These are phyloP conservation scores for Bimuria novae-zelandiae DNA, from an alignment of 2,329 filamentous ascomycete species.

Conservation along the genomic window DNA sequence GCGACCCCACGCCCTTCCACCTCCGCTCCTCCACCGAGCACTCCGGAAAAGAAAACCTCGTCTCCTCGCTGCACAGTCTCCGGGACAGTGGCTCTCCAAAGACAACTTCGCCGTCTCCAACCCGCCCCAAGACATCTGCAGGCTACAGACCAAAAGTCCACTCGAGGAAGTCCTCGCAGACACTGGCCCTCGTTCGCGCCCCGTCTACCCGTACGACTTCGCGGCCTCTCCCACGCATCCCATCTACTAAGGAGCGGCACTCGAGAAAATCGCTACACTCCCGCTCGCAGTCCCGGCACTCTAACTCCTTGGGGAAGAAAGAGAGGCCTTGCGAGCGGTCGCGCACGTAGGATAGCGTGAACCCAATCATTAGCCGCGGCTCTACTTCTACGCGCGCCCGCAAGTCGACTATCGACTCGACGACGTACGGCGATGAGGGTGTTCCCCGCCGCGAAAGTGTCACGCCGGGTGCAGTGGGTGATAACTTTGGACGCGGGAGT, in stretches of 20 bases:
- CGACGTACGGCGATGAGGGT: slow-evolving; percentile 5
- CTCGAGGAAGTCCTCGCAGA: slow-evolving; percentile 16
- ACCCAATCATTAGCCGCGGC: slow-evolving; percentile 14
- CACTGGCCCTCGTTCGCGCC: slow-evolving; percentile 9
- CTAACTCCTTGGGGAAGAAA: slow-evolving; percentile 19
- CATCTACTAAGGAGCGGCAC: slow-evolving; percentile 26
- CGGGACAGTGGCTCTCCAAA: neutral
- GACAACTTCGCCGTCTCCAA: slow-evolving; percentile 16
- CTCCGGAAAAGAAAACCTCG: slow-evolving; percentile 37
- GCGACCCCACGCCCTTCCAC: slow-evolving; percentile 31
- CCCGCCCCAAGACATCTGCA: slow-evolving; percentile 22
- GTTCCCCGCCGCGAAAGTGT: slow-evolving; percentile 22
- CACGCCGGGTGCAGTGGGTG: too few species aligned
- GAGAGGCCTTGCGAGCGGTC: slow-evolving; percentile 26
- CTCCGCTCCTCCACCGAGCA: slow-evolving; percentile 27
- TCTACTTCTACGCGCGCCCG: neutral
- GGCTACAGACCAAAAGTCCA: slow-evolving; percentile 13
- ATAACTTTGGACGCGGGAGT: slow-evolving; percentile 16
- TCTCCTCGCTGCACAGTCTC: slow-evolving; percentile 29
- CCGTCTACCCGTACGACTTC: slow-evolving; percentile 10
- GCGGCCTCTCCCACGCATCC: slow-evolving; percentile 13
- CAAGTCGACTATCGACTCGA: slow-evolving; percentile 5
- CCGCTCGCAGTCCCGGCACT: slow-evolving; percentile 26
- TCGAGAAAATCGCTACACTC: slow-evolving; percentile 31
- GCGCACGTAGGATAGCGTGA: slow-evolving; percentile 35